Evolutionary conservation across 1,284 basidiomycete genomes (phyloP).

Genomic region (Apiotrichum sp.): DNA sequence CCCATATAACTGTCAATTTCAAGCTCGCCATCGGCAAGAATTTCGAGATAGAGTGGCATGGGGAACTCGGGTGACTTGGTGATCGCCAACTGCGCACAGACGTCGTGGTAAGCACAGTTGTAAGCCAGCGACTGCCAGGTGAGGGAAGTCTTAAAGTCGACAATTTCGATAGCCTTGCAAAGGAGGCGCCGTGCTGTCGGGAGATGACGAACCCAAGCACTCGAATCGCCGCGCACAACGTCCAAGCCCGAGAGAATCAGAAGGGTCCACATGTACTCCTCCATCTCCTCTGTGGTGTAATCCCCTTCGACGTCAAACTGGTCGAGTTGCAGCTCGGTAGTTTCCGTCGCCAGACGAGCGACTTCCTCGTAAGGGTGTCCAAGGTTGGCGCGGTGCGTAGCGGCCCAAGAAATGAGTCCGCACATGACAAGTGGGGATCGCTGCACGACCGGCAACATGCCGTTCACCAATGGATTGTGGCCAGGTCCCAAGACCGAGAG

Average conservation of each 20-base stretch:
- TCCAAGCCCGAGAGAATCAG: constrained; percentile 31
- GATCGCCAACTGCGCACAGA: constrained; percentile 19
- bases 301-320: constrained; percentile 20
- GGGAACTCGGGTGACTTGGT: constrained; percentile 24
- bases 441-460: constrained; percentile 24
- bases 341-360: constrained; percentile 25
- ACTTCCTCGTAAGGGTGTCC: constrained; percentile 29
- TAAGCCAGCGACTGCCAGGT: constrained; percentile 22
- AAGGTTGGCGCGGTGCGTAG: constrained; percentile 23
- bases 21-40: constrained; percentile 18
- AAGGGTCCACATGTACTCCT: constrained; percentile 32
- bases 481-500: constrained; percentile 28
- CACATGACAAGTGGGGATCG: constrained; percentile 28
- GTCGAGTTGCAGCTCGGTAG: constrained; percentile 25
- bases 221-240: constrained; percentile 22
- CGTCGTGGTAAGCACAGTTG: constrained; percentile 31
- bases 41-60: constrained; percentile 22
- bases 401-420: constrained; percentile 31
- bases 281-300: constrained; percentile 16
- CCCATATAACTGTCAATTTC: constrained; percentile 31
- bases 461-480: constrained; percentile 22
- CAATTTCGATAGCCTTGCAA: constrained; percentile 9
- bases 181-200: constrained; percentile 18
- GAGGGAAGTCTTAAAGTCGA: constrained; percentile 13
- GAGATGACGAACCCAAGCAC: constrained; percentile 17